Evolutionary conservation across 2,329 filamentous ascomycete species (phyloP), one percentile per base, ranked within the genome.

Genomic region (Fusarium papillatum): DNA sequence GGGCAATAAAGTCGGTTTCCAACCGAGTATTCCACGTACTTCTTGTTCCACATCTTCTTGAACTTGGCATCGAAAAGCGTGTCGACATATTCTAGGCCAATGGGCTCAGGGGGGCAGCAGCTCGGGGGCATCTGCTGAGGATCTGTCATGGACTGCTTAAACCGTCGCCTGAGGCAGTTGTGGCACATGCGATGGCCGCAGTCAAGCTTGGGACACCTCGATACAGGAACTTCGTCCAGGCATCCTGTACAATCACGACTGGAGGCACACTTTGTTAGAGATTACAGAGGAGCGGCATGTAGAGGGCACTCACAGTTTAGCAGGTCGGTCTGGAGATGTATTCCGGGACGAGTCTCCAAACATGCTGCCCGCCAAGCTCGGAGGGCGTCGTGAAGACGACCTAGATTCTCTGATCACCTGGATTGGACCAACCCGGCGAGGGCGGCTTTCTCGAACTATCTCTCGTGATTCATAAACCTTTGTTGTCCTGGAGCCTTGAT

Each of bases 101-200:
- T 97, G 76, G 91, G 90, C 16, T 95, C 91, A 24, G 89, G 80
- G 5, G 90, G 93, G 83, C 95, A 98, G 84, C 95, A 98, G 81
- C 89, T 90, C 0, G 95, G 95, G 22, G 95, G 95, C 95, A 98
- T 97, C 76, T 95, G 92, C 71, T 92, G 90, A 2, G 94, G 92
- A 81, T 97, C 94, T 50, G 89, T 92, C 73, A 96, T 87, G 14
- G 95, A 97, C 72, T 95, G 88, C 66, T 89, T 91, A 84, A 97
- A 98, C 69, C 91, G 89, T 62, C 92, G 90, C 82, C 92, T 93
- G 48, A 98, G 86, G 82, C 95, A 98, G 10, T 88, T 82, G 75
- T 94, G 88, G 83, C 95, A 98, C 93, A 96, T 95, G 73, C 92
- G 90, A 83, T 98, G 95, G 4, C 92, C 92, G 81, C 95, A 98